These are phyloP conservation scores for Penicillium tannophilum DNA, from an alignment of 495 filamentous ascomycete species.

Conservation along the genomic window DNA sequence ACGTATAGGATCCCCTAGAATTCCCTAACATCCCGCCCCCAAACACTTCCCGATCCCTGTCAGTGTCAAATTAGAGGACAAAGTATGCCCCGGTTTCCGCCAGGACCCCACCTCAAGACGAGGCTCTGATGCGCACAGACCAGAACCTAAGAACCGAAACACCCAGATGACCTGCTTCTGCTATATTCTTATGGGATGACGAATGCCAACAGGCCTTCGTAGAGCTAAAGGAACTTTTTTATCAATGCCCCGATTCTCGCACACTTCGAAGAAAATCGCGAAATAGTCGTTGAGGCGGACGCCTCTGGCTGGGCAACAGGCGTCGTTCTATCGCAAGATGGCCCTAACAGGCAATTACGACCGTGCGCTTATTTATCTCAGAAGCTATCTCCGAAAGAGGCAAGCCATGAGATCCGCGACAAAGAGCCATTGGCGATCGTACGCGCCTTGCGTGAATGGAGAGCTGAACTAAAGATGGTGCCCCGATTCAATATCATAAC, in stretches of 20 bases:
- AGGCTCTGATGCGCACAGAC: no score
- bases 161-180: no score
- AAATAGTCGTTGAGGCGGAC: neutral
- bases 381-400: neutral
- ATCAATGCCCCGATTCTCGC: neutral
- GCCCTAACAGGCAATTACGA: neutral
- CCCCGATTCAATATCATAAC: neutral
- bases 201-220: neutral
- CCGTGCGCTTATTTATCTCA: neutral
- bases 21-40: no score
- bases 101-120: no score
- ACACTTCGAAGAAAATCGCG: neutral
- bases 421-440: neutral
- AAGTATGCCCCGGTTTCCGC: no score
- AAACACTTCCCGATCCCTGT: no score
- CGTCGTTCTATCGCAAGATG: neutral
- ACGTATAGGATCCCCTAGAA: no score
- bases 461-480: neutral
- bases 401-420: neutral
- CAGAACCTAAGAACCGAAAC: no score
- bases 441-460: neutral
- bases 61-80: no score
- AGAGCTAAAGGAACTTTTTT: neutral
- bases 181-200: neutral
- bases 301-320: neutral